Conservation (phyloP, 176 grass and related monocot species). For the Cenchrus purpureus region DNA sequence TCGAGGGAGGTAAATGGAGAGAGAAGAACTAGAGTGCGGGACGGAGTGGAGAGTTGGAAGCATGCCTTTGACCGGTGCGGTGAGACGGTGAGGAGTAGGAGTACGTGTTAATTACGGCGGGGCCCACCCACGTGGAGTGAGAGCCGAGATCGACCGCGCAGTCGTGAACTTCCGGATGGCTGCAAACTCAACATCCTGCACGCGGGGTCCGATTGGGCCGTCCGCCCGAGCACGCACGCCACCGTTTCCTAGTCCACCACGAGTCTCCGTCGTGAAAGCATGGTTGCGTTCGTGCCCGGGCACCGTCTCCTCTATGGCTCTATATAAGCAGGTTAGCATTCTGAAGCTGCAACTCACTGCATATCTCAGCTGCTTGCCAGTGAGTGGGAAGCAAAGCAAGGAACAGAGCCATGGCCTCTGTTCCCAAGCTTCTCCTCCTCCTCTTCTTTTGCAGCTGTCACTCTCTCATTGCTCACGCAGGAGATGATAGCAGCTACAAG, state of each 20-base stretch:
- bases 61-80: too few species aligned
- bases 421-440: constrained; percentile 17
- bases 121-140: too few species aligned
- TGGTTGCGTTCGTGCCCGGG: neutral
- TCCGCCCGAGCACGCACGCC: neutral
- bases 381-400: neutral
- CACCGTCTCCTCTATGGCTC: neutral
- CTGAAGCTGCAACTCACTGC: neutral
- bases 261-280: neutral
- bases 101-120: too few species aligned
- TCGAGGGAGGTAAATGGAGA: too few species aligned
- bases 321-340: constrained; percentile 21
- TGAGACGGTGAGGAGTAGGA: too few species aligned
- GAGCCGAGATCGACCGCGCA: too few species aligned
- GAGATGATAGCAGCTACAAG: constrained; percentile 11
- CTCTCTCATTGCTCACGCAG: constrained; percentile 12
- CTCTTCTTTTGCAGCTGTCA: neutral
- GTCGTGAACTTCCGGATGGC: too few species aligned
- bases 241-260: constrained; percentile 19
- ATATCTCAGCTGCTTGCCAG: neutral
- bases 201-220: constrained; percentile 6
- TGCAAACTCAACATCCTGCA: neutral
- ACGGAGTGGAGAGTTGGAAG: too few species aligned
- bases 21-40: too few species aligned
- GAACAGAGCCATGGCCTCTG: constrained; percentile 29